Base-by-base conservation (phyloP, 176 grass and related monocot genomes). In the Panicum miliaceum region DNA sequence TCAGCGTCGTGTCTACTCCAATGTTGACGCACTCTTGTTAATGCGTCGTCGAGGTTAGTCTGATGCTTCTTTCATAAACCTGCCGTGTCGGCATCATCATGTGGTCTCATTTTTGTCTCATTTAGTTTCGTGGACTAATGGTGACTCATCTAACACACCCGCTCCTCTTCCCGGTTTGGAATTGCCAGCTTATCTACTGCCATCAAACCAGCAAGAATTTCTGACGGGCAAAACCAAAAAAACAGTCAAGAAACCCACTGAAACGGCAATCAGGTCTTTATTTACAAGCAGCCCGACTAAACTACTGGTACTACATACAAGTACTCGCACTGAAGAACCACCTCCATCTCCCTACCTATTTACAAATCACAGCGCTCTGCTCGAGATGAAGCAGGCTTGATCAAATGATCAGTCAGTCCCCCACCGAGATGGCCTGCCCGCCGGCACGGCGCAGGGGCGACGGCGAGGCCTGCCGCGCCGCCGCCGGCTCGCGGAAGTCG, bases 361-460 rank as follows among this genome's bases (percentile, higher is more conserved):
- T 62, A 81, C 80, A 42, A 32, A 32, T 32, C 29, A 25, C 19
- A 41, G 3, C 29, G 46, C 59, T 41, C 52, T 83, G 60, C 60
- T 57, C 22, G 34, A 64, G 7, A 4, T 0, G 14, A 52, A 47
- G 43, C 51, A 54, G 18, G 52, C 52, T n/a, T 18, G 29, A 32
- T 32, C 29, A 32, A 32, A 1, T 32, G 29, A 79, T 73, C 84
- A 86, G 69, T 73, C 84, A 86, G 69, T 92, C 64, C 58, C 71
- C 82, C 15, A 88, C 88, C 0, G 84, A 90, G 81, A 90, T 88
- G 20, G 70, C 57, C 52, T 80, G 64, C 12, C 86, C 40, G 4
- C 57, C 57, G 57, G 57, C 57, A 4, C 64, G 86, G 59, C 64
- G 73, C 20, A 74, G 74, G 12, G 89, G 72, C 36, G 85, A 86